A percentile compares a stretch with the other conserved stretches of the same genome.
Evolutionary conservation across 306 rosid species (phyloP).

Genomic region (Dalbergia cochinchinensis): DNA sequence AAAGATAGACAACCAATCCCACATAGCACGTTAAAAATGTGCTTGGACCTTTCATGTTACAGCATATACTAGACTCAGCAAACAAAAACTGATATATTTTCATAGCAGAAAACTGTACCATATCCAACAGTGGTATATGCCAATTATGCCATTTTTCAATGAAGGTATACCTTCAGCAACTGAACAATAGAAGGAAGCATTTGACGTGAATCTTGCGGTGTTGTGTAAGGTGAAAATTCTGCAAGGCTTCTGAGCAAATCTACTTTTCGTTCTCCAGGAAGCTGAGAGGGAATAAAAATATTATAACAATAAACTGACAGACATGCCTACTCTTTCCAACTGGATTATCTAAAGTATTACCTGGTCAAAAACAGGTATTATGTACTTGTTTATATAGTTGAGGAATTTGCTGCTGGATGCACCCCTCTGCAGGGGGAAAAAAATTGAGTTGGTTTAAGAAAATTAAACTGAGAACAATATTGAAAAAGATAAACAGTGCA

Average conservation of each 20-base stretch:
- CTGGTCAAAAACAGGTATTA: slow-evolving; percentile 93
- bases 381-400: slow-evolving; percentile 77
- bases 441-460: slow-evolving; percentile 26
- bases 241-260: slow-evolving; percentile 97
- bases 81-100: not conserved
- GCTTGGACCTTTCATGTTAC: slow-evolving; percentile 31
- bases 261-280: slow-evolving; percentile 91
- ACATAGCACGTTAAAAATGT: slow-evolving; percentile 5
- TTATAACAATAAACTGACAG: not conserved
- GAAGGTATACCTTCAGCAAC: slow-evolving; percentile 71
- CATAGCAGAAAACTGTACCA: not conserved
- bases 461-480: not conserved
- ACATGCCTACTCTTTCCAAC: slow-evolving; percentile 26
- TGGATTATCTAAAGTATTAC: slow-evolving; percentile 54
- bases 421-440: slow-evolving; percentile 66
- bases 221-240: slow-evolving; percentile 87
- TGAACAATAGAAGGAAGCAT: slow-evolving; percentile 95
- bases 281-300: slow-evolving; percentile 57
- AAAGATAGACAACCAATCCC: slow-evolving; percentile 13
- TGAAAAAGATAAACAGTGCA: slow-evolving; percentile 25
- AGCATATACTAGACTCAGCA: slow-evolving; percentile 19
- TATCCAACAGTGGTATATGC: slow-evolving; percentile 21
- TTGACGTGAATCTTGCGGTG: slow-evolving; percentile 96
- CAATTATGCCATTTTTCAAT: slow-evolving; percentile 30
- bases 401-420: slow-evolving; percentile 95